A percentile compares a stretch with the other conserved stretches of the same genome.
Conservation (phyloP, 768 basidiomycete species). For the Termitomyces sp. region DNA sequence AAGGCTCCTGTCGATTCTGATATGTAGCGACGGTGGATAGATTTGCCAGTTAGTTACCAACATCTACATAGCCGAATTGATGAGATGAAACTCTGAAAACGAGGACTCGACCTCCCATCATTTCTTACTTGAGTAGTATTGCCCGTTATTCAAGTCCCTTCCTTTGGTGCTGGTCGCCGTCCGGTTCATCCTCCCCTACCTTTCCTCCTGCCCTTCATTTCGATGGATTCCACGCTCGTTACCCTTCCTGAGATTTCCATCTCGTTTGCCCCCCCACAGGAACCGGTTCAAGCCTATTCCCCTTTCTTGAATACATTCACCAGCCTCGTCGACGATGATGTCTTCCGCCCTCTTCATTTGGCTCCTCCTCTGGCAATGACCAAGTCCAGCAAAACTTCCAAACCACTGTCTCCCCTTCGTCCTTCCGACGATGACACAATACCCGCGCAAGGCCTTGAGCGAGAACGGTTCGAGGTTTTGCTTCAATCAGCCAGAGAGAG, state of each 20-base stretch:
- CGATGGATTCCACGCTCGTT: slow-evolving; percentile 39
- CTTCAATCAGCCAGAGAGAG: slow-evolving; percentile 60
- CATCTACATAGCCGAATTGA: slow-evolving; percentile 7
- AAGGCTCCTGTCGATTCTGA: slow-evolving; percentile 2
- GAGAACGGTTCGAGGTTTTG: slow-evolving; percentile 59
- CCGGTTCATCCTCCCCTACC: slow-evolving; percentile 22
- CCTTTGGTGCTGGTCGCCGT: slow-evolving; percentile 53
- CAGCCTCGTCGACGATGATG: slow-evolving; percentile 39
- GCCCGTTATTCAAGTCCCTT: slow-evolving; percentile 9
- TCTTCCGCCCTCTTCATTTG: slow-evolving; percentile 55
- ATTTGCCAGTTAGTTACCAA: slow-evolving; percentile 8
- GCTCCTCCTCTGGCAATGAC: slow-evolving; percentile 51
- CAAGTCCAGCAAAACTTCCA: slow-evolving; percentile 25
- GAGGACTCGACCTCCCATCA: background rate
- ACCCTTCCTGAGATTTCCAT: slow-evolving; percentile 68
- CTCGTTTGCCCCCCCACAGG: slow-evolving; percentile 62
- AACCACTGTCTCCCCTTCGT: slow-evolving; percentile 49
- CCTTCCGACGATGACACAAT: slow-evolving; percentile 29
- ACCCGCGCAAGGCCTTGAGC: slow-evolving; percentile 52
- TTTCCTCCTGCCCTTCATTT: slow-evolving; percentile 15
- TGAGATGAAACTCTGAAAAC: slow-evolving; percentile 1
- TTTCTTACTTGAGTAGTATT: slow-evolving; percentile 8
- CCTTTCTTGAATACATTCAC: slow-evolving; percentile 45
- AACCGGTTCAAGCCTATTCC: slow-evolving; percentile 55
- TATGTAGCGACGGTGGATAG: background rate